Percentiles rank a stretch among this genome's conserved stretches.
phyloP scores from a whole-genome alignment of 352 stramenopile species.

The Phytopythium helicoides region DNA sequence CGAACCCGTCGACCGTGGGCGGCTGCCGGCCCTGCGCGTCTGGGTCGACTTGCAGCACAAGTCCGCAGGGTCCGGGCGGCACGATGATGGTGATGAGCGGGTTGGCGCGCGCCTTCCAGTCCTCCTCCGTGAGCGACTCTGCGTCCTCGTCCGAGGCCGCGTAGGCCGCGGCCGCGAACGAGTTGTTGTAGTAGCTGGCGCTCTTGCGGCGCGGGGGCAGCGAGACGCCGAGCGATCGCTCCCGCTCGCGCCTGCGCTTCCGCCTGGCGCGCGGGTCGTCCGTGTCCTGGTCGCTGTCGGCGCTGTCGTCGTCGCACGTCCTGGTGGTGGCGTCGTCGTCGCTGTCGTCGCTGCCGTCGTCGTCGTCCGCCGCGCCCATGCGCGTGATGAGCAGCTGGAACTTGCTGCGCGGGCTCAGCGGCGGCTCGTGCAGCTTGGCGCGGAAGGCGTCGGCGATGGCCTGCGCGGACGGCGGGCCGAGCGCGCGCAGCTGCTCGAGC shows the following conservation, averaged over 20 bases:
- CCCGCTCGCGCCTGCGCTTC: background rate
- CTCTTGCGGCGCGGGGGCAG: background rate
- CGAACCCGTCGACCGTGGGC: conserved; percentile 75
- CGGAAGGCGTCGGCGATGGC: conserved; percentile 67
- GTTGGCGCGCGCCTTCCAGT: conserved; percentile 66
- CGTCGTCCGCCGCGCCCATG: no score
- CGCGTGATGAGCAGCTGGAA: conserved; percentile 44
- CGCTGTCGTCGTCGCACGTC: conserved; percentile 8
- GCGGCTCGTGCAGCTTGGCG: conserved; percentile 63
- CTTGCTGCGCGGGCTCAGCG: conserved; percentile 69
- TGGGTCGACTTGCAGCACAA: conserved; percentile 57
- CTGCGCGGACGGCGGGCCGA: conserved; percentile 30
- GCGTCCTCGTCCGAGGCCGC: conserved; percentile 34
- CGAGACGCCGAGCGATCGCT: background rate
- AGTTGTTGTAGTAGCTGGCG: background rate
- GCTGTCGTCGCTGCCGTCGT: background rate
- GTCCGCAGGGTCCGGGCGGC: conserved; percentile 65
- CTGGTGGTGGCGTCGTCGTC: conserved; percentile 1
- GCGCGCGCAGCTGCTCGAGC: conserved; percentile 18
- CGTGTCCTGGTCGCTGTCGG: conserved; percentile 13
- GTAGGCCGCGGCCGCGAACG: conserved; percentile 20
- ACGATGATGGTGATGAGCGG: conserved; percentile 71
- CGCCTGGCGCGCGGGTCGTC: no score
- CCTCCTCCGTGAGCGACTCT: conserved; percentile 49
- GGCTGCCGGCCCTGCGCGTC: conserved; percentile 23